Conservation (phyloP, 139 green algal genomes). For the Picochlorum costavermella region DNA sequence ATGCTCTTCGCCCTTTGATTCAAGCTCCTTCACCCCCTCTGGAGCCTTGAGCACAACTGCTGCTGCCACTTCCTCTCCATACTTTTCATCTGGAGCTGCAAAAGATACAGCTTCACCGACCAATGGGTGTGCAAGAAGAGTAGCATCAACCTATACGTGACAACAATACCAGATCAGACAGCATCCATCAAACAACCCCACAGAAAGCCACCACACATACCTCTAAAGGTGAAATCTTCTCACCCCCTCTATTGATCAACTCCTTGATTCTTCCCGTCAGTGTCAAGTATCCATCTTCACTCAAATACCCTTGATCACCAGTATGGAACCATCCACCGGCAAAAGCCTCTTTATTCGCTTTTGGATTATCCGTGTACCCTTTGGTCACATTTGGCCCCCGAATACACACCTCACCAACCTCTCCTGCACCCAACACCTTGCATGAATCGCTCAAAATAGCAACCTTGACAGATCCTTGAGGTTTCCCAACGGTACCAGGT, state of each 20-base stretch:
- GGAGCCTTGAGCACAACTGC: conserved; percentile 57
- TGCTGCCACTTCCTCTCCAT: conserved; percentile 73
- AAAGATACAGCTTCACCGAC: conserved; percentile 78
- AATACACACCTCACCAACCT: conserved; percentile 72
- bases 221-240: conserved; percentile 81
- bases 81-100: conserved; percentile 69
- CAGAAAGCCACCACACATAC: background rate
- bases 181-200: no score
- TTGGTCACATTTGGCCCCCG: conserved; percentile 67
- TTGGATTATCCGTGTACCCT: conserved; percentile 70
- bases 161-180: background rate
- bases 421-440: conserved; percentile 7
- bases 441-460: background rate
- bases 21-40: conserved; percentile 9
- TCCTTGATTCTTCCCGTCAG: conserved; percentile 84
- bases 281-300: conserved; percentile 70
- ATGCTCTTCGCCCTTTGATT: conserved; percentile 1
- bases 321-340: conserved; percentile 59
- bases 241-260: conserved; percentile 83
- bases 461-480: conserved; percentile 2
- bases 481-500: conserved; percentile 25
- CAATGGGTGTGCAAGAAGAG: conserved; percentile 56
- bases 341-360: conserved; percentile 67
- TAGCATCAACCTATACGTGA: conserved; percentile 56
- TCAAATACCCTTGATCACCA: conserved; percentile 62